A percentile compares a stretch with the other conserved stretches of the same genome.
Conservation (phyloP, 1,139 yeast genomes). For the Petasospora rhodanensis region DNA sequence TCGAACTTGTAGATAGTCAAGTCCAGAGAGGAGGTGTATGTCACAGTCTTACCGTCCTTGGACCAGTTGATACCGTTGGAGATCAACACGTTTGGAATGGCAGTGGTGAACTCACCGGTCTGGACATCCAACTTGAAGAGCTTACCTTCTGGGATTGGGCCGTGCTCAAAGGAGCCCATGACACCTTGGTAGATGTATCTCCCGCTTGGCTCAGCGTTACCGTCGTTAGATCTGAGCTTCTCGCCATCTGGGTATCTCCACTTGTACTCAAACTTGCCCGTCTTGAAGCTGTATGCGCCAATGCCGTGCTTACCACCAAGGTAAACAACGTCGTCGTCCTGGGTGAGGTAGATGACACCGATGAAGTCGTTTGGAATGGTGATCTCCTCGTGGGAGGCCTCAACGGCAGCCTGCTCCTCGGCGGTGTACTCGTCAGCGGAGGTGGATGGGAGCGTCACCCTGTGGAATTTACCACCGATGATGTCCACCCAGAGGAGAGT, state of each 20-base stretch:
- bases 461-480: slow-evolving; percentile 51
- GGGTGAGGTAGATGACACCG: slow-evolving; percentile 62
- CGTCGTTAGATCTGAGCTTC: slow-evolving; percentile 65
- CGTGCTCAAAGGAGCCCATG: slow-evolving; percentile 55
- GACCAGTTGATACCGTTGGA: slow-evolving; percentile 83
- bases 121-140: slow-evolving; percentile 29
- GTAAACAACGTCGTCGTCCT: slow-evolving; percentile 36
- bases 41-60: slow-evolving; percentile 45
- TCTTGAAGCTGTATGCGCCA: slow-evolving; percentile 43
- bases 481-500: slow-evolving; percentile 70
- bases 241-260: slow-evolving; percentile 38
- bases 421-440: slow-evolving; percentile 23
- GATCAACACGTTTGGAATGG: slow-evolving; percentile 40
- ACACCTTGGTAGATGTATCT: slow-evolving; percentile 62
- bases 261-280: slow-evolving; percentile 39
- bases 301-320: slow-evolving; percentile 59
- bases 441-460: slow-evolving; percentile 32
- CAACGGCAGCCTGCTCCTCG: slow-evolving; percentile 24
- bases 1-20: slow-evolving; percentile 58
- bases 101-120: slow-evolving; percentile 24
- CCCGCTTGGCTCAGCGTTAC: slow-evolving; percentile 65
- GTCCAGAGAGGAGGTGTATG: slow-evolving; percentile 69
- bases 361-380: slow-evolving; percentile 36
- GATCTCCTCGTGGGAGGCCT: slow-evolving; percentile 37
- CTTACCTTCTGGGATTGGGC: slow-evolving; percentile 32